These are phyloP conservation scores for Talaromyces rugulosus DNA, from an alignment of 2,329 filamentous ascomycete species.

Conservation along the genomic window DNA sequence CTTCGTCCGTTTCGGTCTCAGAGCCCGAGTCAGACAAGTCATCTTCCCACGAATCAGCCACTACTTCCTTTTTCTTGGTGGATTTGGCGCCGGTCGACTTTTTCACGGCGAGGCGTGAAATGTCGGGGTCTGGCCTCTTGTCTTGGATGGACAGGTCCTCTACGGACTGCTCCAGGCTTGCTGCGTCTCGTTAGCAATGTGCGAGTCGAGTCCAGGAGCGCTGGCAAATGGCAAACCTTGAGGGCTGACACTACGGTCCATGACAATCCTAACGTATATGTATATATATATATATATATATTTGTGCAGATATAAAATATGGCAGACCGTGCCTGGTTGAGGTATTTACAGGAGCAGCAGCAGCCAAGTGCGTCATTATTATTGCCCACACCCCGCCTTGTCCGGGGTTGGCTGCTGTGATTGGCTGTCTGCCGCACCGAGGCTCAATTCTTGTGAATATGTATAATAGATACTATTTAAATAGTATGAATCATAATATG, in stretches of 20 bases:
- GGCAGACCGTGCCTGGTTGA: neutral
- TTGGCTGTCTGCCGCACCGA: neutral
- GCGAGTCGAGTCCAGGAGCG: neutral
- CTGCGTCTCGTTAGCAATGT: neutral
- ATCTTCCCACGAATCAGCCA: slow-evolving; percentile 76
- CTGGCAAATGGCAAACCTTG: slow-evolving; percentile 18
- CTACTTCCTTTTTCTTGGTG: slow-evolving; percentile 28
- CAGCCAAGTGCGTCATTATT: neutral
- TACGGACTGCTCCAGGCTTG: slow-evolving; percentile 15
- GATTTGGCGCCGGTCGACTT: slow-evolving; percentile 17
- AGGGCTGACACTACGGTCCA: slow-evolving; percentile 11
- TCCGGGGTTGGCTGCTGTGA: neutral
- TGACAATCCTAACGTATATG: neutral
- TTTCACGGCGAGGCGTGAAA: slow-evolving; percentile 21
- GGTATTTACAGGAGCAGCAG: neutral
- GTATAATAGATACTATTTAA: neutral
- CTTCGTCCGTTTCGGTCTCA: slow-evolving; percentile 24
- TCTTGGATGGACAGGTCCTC: slow-evolving; percentile 21
- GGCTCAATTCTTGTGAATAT: neutral
- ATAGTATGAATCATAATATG: no score
- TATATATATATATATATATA: slow-evolving; percentile 1
- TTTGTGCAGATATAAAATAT: neutral
- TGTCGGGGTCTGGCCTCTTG: slow-evolving; percentile 25
- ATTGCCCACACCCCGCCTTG: neutral
- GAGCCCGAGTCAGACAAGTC: slow-evolving; percentile 51